phyloP scores from a whole-genome alignment of 805 yeast species.

The Grigorovia transvaalensis region DNA sequence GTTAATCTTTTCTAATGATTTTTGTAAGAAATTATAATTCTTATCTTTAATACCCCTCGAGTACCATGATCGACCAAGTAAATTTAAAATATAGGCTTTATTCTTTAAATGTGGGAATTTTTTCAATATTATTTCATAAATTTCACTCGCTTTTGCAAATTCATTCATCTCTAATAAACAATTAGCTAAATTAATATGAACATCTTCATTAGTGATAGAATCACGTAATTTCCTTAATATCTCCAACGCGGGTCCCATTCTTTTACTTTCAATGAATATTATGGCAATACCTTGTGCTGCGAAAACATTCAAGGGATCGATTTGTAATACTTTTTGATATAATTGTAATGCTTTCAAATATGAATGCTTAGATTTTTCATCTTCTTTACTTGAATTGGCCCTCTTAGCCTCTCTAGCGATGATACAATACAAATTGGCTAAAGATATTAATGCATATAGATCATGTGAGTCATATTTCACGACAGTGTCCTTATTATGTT shows the following conservation, averaged over 20 bases:
- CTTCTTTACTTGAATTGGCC: slow-evolving; percentile 28
- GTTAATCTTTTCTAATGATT: slow-evolving; percentile 52
- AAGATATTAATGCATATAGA: slow-evolving; percentile 74
- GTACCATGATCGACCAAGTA: slow-evolving; percentile 84
- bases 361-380: slow-evolving; percentile 53
- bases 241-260: slow-evolving; percentile 67
- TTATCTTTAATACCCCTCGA: slow-evolving; percentile 63
- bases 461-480: slow-evolving; percentile 80
- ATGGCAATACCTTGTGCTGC: slow-evolving; percentile 98
- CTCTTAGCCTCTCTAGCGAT: slow-evolving; percentile 69
- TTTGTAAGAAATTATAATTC: slow-evolving; percentile 47
- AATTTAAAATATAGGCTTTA: slow-evolving; percentile 56
- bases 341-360: slow-evolving; percentile 87
- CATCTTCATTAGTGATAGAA: slow-evolving; percentile 72
- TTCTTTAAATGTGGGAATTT: slow-evolving; percentile 49
- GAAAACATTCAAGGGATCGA: slow-evolving; percentile 78
- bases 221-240: slow-evolving; percentile 84
- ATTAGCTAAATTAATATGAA: slow-evolving; percentile 80
- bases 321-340: slow-evolving; percentile 74
- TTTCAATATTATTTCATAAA: slow-evolving; percentile 69
- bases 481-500: slow-evolving; percentile 77
- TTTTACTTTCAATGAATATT: slow-evolving; percentile 76
- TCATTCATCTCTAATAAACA: slow-evolving; percentile 75
- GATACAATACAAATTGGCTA: slow-evolving; percentile 77
- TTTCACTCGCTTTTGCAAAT: slow-evolving; percentile 76